Evolutionary conservation across 2,329 filamentous ascomycete genomes (phyloP).

Genomic region (Colletotrichum tropicicola): DNA sequence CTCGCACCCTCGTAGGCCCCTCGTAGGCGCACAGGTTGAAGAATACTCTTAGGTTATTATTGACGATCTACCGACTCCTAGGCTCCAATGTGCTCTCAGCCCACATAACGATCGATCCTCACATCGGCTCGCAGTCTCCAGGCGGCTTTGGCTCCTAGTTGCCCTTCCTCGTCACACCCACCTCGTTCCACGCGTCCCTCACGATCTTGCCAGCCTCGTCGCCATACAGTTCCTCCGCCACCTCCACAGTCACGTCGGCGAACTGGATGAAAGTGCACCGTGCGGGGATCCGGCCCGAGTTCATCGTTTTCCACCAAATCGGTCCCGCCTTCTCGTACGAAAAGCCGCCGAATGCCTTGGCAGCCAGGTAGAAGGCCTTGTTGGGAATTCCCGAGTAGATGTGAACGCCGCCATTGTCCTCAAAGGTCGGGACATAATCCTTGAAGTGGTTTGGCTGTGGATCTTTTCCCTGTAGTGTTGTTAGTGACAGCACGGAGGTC

Average conservation of each 20-base stretch:
- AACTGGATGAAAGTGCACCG: conserved; percentile 57
- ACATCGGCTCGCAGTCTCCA: background rate
- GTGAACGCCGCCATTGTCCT: conserved; percentile 64
- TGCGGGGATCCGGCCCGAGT: conserved; percentile 49
- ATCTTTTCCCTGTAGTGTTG: conserved; percentile 55
- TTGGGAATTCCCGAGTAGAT: conserved; percentile 67
- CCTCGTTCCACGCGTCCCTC: conserved; percentile 56
- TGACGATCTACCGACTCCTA: too few species aligned
- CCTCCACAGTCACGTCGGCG: conserved; percentile 56
- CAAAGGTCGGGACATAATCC: conserved; percentile 46
- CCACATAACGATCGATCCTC: too few species aligned
- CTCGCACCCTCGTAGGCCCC: too few species aligned
- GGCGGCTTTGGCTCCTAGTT: background rate
- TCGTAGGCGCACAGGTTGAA: too few species aligned
- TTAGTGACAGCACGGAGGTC: too few species aligned
- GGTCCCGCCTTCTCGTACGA: conserved; percentile 63
- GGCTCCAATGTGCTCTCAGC: too few species aligned
- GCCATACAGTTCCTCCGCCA: conserved; percentile 52
- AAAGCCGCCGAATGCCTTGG: conserved; percentile 58
- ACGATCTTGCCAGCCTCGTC: conserved; percentile 52
- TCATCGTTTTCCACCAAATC: conserved; percentile 62
- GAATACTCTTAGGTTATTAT: too few species aligned
- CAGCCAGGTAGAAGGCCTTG: conserved; percentile 61
- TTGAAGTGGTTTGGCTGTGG: conserved; percentile 59
- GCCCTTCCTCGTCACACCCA: conserved; percentile 47